These are phyloP conservation scores for Melampsora medusae DNA, from an alignment of 1,284 basidiomycete genomes.

Conservation along the genomic window DNA sequence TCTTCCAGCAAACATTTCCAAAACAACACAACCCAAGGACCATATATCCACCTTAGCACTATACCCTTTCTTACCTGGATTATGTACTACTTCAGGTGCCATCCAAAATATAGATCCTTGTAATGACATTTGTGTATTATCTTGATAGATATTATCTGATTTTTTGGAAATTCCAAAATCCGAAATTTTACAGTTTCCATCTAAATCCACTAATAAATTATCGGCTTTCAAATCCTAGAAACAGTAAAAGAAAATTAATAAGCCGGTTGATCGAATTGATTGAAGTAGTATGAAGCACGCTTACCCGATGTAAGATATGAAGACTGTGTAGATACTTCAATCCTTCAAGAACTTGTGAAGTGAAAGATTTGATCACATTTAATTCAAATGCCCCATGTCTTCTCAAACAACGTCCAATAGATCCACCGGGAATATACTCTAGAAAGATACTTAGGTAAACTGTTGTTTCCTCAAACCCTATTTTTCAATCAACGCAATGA, in stretches of 20 bases:
- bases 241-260: not conserved
- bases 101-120: slow-evolving; percentile 98
- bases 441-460: slow-evolving; percentile 94
- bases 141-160: slow-evolving; percentile 73
- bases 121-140: slow-evolving; percentile 72
- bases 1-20: slow-evolving; percentile 96
- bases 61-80: slow-evolving; percentile 70
- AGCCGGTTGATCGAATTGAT: not conserved
- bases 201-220: slow-evolving; percentile 91
- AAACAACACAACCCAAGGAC: slow-evolving; percentile 92
- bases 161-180: slow-evolving; percentile 96
- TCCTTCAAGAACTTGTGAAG: slow-evolving; percentile 84
- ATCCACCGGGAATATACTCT: slow-evolving; percentile 97
- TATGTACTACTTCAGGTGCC: slow-evolving; percentile 92
- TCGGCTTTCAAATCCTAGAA: slow-evolving; percentile 90
- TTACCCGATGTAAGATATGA: slow-evolving; percentile 84
- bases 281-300: slow-evolving; percentile 48
- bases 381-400: slow-evolving; percentile 92
- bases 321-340: slow-evolving; percentile 88
- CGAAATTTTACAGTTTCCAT: slow-evolving; percentile 93
- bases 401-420: slow-evolving; percentile 84
- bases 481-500: not conserved
- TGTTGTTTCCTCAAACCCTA: slow-evolving; percentile 80
- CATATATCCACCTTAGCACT: slow-evolving; percentile 97
- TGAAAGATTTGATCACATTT: slow-evolving; percentile 87